Conservation (phyloP, 805 yeast species). For the Scheffersomyces lignosus region DNA sequence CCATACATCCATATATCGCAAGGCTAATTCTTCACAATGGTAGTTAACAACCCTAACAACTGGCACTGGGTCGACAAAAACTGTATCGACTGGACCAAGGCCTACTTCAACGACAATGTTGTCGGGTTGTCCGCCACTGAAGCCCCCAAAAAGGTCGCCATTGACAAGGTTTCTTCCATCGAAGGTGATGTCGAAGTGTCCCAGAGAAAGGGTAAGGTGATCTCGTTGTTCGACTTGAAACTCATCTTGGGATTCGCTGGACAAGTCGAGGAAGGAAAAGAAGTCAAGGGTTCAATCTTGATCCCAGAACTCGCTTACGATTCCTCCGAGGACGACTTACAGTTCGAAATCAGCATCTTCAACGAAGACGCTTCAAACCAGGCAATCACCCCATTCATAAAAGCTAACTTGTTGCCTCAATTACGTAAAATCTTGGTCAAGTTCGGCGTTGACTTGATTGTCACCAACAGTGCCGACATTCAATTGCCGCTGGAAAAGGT, state of each 20-base stretch:
- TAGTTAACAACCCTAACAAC: constrained; percentile 93
- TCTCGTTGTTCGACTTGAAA: constrained; percentile 82
- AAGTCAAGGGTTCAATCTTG: constrained; percentile 68
- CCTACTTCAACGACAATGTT: constrained; percentile 66
- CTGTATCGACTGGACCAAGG: constrained; percentile 87
- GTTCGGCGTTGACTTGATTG: constrained; percentile 79
- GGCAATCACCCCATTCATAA: constrained; percentile 52
- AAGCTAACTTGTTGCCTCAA: constrained; percentile 61
- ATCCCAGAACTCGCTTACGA: constrained; percentile 95
- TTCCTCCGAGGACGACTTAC: constrained; percentile 80
- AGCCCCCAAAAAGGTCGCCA: constrained; percentile 30
- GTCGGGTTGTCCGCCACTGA: constrained; percentile 45
- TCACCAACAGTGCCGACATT: constrained; percentile 78
- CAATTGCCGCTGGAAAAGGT: constrained; percentile 62
- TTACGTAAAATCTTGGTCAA: constrained; percentile 57
- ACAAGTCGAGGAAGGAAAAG: constrained; percentile 27
- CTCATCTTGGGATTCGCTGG: constrained; percentile 63
- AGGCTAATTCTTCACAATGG: no score
- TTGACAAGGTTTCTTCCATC: constrained; percentile 51
- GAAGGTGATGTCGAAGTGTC: constrained; percentile 98
- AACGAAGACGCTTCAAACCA: constrained; percentile 50
- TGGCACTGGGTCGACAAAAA: constrained; percentile 99
- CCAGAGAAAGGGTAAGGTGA: constrained; percentile 95
- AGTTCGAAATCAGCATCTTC: constrained; percentile 72
- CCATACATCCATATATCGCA: no score